Evolutionary conservation across 1,284 basidiomycete genomes (phyloP), one percentile per base, ranked within the genome.

Genomic region (Boletus mariae): DNA sequence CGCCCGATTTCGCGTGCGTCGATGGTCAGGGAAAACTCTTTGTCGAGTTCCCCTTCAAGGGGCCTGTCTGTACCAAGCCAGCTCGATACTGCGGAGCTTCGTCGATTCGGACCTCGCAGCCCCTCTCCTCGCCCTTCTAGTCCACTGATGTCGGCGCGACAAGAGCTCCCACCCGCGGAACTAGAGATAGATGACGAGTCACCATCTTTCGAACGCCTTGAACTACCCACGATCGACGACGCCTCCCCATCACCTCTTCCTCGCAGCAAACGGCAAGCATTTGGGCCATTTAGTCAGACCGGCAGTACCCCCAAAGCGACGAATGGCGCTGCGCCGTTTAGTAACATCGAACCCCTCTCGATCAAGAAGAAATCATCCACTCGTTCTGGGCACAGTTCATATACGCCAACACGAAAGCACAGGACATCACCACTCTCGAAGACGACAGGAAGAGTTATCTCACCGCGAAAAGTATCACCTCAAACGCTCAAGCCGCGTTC

Each of bases 351-450:
- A 61, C 89, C 89, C 9, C 72, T 92, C 52, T 85, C 84, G 1
- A 90, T 92, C 65, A 89, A 85, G 75, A 90, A 92, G 74, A 90
- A 89, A 69, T 73, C 78, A 4, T 86, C 85, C 5, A 73, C 68
- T 37, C 77, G 79, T 40, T 73, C 70, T 42, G 63, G 68, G 10
- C 65, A 68, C 5, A 67, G 69, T 52, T 58, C 80, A 13, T 73
- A 78, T 40, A 71, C 75, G 11, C 70, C 77, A 13, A 66, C 71
- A 12, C 72, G 77, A 49, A 80, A 73, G 61, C 70, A 74, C 56
- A 73, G 76, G 42, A 74, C 70, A 55, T 82, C 83, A 4, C 80
- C 82, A 3, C 66, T 82, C 43, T 74, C 73, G 40, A 77, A 75
- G 57, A 64, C 69, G 17, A 59, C 73, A 37, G 71, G 72, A 49